phyloP scores from a whole-genome alignment of 345 rosid species.

The Euphorbia pulcherrima region DNA sequence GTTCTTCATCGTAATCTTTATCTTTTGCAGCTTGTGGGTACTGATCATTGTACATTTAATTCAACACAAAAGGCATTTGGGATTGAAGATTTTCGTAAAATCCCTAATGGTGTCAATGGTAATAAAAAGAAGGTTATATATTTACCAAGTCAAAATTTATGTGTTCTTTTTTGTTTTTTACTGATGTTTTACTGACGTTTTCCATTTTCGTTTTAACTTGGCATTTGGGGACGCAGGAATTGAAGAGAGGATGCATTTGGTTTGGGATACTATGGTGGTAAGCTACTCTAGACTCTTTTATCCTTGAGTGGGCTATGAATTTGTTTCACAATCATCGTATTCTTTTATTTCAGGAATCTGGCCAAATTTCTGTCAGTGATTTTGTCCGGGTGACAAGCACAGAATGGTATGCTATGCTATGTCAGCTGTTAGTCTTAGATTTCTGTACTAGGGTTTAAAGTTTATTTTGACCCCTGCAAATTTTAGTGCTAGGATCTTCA shows the following conservation, averaged over 20 bases:
- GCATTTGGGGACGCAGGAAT: constrained; percentile 48
- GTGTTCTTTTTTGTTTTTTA: not conserved
- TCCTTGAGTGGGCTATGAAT: not conserved
- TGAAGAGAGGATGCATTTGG: constrained; percentile 97
- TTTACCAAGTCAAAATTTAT: constrained; percentile 4
- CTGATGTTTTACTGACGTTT: constrained; percentile 7
- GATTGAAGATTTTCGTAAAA: constrained; percentile 83
- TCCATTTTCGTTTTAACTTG: constrained; percentile 12
- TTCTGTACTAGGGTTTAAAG: not conserved
- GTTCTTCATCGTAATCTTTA: constrained; percentile 18
- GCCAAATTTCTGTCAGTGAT: constrained; percentile 67
- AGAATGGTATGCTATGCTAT: constrained; percentile 51
- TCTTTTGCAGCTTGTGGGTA: constrained; percentile 82
- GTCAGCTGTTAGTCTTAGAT: too few species aligned
- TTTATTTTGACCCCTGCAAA: not conserved
- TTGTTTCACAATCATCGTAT: constrained; percentile 3
- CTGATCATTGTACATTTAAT: constrained; percentile 86
- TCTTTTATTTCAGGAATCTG: constrained; percentile 51
- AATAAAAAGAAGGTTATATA: constrained; percentile 27
- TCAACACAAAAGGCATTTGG: constrained; percentile 84
- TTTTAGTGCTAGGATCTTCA: constrained; percentile 83
- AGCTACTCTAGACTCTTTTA: constrained; percentile 23
- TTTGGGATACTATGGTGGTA: constrained; percentile 98
- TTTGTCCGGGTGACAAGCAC: constrained; percentile 73
- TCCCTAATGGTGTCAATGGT: constrained; percentile 96